A percentile compares a stretch with the other conserved stretches of the same genome.
phyloP scores from a whole-genome alignment of 495 filamentous ascomycete species.

The Annulohypoxylon bovei region DNA sequence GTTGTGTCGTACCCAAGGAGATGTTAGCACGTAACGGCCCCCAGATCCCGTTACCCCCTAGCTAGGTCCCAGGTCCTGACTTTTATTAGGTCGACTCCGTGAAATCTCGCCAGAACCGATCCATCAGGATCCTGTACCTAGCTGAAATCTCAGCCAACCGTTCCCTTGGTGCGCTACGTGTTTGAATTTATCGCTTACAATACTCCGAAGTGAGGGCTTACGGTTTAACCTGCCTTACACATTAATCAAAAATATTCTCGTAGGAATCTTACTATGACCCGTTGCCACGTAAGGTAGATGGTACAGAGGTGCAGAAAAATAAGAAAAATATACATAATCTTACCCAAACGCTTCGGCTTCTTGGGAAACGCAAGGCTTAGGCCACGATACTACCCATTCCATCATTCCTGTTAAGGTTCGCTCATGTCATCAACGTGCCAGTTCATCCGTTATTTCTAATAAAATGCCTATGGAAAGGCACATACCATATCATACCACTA shows the following conservation, averaged over 20 bases:
- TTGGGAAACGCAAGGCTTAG: slow-evolving; percentile 40
- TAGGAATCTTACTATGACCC: slow-evolving; percentile 42
- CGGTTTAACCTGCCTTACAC: slow-evolving; percentile 22
- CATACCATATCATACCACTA: slow-evolving; percentile 6
- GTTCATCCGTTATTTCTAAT: slow-evolving; percentile 20
- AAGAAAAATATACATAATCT: slow-evolving; percentile 25
- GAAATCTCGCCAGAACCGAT: slow-evolving; percentile 38
- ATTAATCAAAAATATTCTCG: slow-evolving; percentile 24
- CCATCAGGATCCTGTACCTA: slow-evolving; percentile 35
- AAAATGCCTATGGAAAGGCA: slow-evolving; percentile 24
- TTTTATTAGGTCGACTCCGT: slow-evolving; percentile 37
- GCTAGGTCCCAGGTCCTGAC: slow-evolving; percentile 14
- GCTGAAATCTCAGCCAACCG: slow-evolving; percentile 20
- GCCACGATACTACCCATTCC: slow-evolving; percentile 22
- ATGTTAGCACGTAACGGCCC: slow-evolving; percentile 38
- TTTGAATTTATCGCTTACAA: slow-evolving; percentile 29
- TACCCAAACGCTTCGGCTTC: slow-evolving; percentile 20
- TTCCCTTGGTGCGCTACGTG: slow-evolving; percentile 31
- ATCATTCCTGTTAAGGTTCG: slow-evolving; percentile 28
- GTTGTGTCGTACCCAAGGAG: slow-evolving; percentile 25
- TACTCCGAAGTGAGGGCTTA: slow-evolving; percentile 31
- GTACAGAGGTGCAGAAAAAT: slow-evolving; percentile 14
- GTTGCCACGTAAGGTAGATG: slow-evolving; percentile 33
- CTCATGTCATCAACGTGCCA: slow-evolving; percentile 23
- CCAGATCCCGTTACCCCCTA: slow-evolving; percentile 24